These are phyloP conservation scores for Sambucus nigra DNA, from an alignment of 129 eudicot genomes.

Conservation along the genomic window DNA sequence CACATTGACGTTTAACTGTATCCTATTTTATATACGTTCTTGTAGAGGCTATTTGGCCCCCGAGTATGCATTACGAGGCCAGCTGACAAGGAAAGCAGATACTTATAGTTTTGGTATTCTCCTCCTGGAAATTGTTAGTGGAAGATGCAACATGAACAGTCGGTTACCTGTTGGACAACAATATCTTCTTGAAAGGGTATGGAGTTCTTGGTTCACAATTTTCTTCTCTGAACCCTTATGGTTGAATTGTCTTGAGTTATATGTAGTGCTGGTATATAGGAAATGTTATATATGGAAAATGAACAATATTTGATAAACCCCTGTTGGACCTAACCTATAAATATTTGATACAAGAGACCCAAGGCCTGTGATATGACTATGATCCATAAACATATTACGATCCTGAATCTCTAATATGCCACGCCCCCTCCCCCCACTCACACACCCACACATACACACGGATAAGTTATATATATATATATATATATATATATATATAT, in stretches of 20 bases:
- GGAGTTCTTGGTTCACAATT: conserved; percentile 13
- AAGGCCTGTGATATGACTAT: too few species aligned
- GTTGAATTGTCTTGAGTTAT: background rate
- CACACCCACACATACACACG: too few species aligned
- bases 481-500: too few species aligned
- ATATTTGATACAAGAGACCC: too few species aligned
- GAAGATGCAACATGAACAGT: conserved; percentile 64
- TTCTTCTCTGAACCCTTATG: background rate
- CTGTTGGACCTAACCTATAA: too few species aligned
- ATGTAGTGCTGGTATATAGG: background rate
- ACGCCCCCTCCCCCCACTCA: too few species aligned
- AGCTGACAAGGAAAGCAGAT: conserved; percentile 87
- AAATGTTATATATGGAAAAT: background rate
- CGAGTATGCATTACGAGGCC: conserved; percentile 86
- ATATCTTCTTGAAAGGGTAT: conserved; percentile 78
- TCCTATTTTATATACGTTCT: conserved; percentile 6
- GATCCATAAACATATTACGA: too few species aligned
- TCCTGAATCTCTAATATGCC: too few species aligned
- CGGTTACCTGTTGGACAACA: conserved; percentile 56
- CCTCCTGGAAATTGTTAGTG: conserved; percentile 75
- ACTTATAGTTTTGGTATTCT: conserved; percentile 87
- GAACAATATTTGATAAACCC: too few species aligned
- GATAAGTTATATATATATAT: too few species aligned
- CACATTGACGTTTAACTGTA: background rate
- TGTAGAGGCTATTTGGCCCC: conserved; percentile 97